Evolutionary conservation across 2,329 filamentous ascomycete species (phyloP), one percentile per base, ranked within the genome.

Genomic region (Fusarium metavorans): DNA sequence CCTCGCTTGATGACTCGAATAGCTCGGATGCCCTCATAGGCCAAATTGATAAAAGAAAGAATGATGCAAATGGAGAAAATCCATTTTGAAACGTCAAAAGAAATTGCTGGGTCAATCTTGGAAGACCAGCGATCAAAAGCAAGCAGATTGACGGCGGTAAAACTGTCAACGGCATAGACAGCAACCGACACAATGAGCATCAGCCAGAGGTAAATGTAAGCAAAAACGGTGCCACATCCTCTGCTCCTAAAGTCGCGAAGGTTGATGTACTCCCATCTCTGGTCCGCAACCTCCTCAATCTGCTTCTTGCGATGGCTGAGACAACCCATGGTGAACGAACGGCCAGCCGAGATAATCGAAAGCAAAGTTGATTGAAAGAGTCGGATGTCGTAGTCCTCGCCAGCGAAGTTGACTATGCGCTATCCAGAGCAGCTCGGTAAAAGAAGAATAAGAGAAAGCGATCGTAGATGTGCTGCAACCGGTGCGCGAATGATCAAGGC

Each of bases 11-110:
- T 97, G 60, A 97, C 94, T 54, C 92, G 91, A 71, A 93, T 85
- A 30, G 96, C 95, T 64, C 93, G 91, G 57, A 97, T 81, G 85
- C 94, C 95, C 83, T 97, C 94, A 79, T 93, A 97, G 18, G 85
- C 87, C 32, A 97, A 88, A 75, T 98, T 94, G 74, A 95, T 85
- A 82, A 96, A 95, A 11, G 95, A 98, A 39, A 97, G 87, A 73
- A 98, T 93, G 80, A 99, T 98, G 82, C 95, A 98, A 66, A 91
- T 90, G 32, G 94, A 93, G 82, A 98, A 99, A 81, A 99, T 95
- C 95, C 95, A 98, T 85, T 97, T 97, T 14, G 95, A 93, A 64
- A 96, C 89, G 58, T 90, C 85, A 79, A 97, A 91, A 5, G 92
- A 89, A 74, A 98, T 93, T 45, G 90, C 89, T 2, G 95, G 95